Evolutionary conservation across 768 basidiomycete genomes (phyloP).

Genomic region (Lentinula lateritia): DNA sequence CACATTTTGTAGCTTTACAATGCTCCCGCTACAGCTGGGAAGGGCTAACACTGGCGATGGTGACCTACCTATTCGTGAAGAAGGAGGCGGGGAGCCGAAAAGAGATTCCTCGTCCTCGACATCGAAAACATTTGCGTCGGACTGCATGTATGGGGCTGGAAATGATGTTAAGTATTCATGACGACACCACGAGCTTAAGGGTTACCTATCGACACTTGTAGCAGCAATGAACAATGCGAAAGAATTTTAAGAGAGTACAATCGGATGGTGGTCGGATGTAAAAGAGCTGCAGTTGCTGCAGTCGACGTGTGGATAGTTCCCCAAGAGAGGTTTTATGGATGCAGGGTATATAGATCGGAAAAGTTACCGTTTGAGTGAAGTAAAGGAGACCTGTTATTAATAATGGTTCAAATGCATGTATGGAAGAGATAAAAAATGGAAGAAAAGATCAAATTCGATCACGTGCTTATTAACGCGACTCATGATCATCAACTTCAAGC

Average conservation of each 20-base stretch:
- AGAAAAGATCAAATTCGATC: background rate
- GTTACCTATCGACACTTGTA: background rate
- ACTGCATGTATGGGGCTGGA: background rate
- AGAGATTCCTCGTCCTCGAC: slow-evolving; percentile 65
- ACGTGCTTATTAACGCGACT: background rate
- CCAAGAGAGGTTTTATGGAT: too few relatives aligned
- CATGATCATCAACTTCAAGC: background rate
- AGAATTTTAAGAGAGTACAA: background rate
- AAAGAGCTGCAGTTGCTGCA: too few relatives aligned
- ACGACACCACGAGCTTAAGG: too few relatives aligned
- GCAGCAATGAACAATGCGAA: background rate
- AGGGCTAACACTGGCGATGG: slow-evolving; percentile 56
- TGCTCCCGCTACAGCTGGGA: slow-evolving; percentile 35
- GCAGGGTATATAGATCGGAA: too few relatives aligned
- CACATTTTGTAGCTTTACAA: slow-evolving; percentile 72
- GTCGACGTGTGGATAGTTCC: too few relatives aligned
- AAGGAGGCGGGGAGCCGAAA: slow-evolving; percentile 77
- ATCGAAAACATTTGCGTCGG: background rate
- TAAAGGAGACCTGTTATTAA: too few relatives aligned
- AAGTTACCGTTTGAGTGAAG: too few relatives aligned
- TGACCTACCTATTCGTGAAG: slow-evolving; percentile 70
- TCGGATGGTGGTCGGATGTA: too few relatives aligned
- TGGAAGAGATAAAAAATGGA: background rate
- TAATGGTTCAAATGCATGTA: too few relatives aligned
- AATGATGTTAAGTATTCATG: background rate